phyloP scores from a whole-genome alignment of 1,139 yeast genomes.

The Geotrichum carabidarum region DNA sequence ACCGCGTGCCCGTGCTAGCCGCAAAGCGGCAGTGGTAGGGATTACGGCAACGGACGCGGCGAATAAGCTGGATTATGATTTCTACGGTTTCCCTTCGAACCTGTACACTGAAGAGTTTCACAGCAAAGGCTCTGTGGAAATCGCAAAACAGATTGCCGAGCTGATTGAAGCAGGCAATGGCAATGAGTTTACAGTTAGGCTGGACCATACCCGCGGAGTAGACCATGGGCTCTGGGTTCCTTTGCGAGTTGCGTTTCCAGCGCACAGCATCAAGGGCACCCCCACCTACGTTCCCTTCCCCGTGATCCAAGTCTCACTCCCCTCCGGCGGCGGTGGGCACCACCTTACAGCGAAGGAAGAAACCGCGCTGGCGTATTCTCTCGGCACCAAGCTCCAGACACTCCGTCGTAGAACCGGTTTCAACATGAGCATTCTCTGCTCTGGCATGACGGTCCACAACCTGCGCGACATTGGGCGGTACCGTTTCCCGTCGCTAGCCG shows the following conservation, averaged over 20 bases:
- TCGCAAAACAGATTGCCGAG: conserved; percentile 46
- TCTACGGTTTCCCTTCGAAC: conserved; percentile 61
- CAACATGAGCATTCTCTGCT: conserved; percentile 51
- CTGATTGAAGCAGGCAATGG: conserved; percentile 34
- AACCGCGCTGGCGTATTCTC: conserved; percentile 45
- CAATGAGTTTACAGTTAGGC: conserved; percentile 44
- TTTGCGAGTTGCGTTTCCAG: conserved; percentile 62
- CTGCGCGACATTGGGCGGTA: conserved; percentile 46
- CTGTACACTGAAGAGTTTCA: conserved; percentile 62
- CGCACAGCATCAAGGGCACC: conserved; percentile 21
- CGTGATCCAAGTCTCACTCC: conserved; percentile 60
- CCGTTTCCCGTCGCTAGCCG: neutral
- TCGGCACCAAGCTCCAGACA: conserved; percentile 52
- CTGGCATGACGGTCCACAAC: conserved; percentile 80
- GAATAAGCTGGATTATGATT: conserved; percentile 55
- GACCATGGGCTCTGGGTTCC: conserved; percentile 88
- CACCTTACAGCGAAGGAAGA: conserved; percentile 27
- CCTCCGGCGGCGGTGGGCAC: conserved; percentile 26
- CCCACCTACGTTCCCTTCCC: conserved; percentile 42
- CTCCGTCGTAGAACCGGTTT: conserved; percentile 43
- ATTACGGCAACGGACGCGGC: conserved; percentile 19
- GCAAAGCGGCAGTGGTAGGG: conserved; percentile 10
- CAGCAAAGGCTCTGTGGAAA: conserved; percentile 40
- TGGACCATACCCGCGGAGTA: conserved; percentile 52
- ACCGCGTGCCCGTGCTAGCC: conserved; percentile 2